These are phyloP conservation scores for Lenzites betulinus DNA, from an alignment of 768 basidiomycete genomes.

Conservation along the genomic window DNA sequence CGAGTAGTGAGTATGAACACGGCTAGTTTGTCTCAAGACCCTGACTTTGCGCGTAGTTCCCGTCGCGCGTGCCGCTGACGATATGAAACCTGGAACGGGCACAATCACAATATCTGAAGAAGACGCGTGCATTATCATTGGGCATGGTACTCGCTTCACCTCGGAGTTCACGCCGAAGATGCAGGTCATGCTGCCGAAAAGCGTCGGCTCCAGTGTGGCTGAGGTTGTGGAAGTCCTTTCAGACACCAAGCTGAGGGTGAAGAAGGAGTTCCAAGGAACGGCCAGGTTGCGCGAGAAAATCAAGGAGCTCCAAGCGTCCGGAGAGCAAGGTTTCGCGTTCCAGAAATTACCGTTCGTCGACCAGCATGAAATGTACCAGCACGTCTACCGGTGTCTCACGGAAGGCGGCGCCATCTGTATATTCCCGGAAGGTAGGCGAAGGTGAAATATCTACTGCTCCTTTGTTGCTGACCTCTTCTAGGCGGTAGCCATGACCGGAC, in stretches of 20 bases:
- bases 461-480: constrained; percentile 35
- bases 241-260: constrained; percentile 81
- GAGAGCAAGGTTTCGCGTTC: constrained; percentile 68
- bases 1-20: constrained; percentile 65
- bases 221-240: constrained; percentile 89
- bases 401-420: constrained; percentile 93
- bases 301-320: constrained; percentile 56
- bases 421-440: constrained; percentile 86
- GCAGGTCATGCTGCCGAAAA: constrained; percentile 88
- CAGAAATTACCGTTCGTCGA: constrained; percentile 88
- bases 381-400: constrained; percentile 86
- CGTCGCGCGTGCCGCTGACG: constrained; percentile 88
- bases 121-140: constrained; percentile 82
- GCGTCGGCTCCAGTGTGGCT: constrained; percentile 71
- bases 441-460: constrained; percentile 36
- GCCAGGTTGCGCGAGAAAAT: constrained; percentile 66
- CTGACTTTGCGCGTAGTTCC: constrained; percentile 62
- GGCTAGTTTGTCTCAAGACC: not conserved
- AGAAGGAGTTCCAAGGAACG: constrained; percentile 82
- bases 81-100: constrained; percentile 75
- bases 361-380: constrained; percentile 92
- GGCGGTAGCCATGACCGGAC: constrained; percentile 98
- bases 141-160: constrained; percentile 78
- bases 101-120: constrained; percentile 66
- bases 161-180: constrained; percentile 73